Evolutionary conservation across 257 asterid genomes (phyloP).

Genomic region (Scutellaria baicalensis): DNA sequence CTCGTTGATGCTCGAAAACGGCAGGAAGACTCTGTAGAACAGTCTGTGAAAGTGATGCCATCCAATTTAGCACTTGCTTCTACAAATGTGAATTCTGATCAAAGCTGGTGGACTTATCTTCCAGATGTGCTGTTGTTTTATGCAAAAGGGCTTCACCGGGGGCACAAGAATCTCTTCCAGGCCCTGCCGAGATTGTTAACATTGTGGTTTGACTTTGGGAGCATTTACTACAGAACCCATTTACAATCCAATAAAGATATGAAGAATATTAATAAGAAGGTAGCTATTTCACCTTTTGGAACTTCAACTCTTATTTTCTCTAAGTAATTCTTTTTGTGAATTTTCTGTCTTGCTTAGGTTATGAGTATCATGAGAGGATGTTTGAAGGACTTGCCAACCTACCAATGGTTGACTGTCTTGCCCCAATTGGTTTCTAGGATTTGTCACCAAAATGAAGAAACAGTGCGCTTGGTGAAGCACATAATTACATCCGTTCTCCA

Average conservation of each 20-base stretch:
- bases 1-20: constrained; percentile 94
- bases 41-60: constrained; percentile 38
- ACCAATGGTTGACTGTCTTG: constrained; percentile 94
- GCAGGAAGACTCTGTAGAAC: constrained; percentile 67
- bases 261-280: constrained; percentile 62
- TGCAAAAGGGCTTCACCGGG: constrained; percentile 93
- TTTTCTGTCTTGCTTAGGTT: constrained; percentile 41
- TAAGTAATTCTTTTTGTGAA: not conserved
- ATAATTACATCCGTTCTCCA: constrained; percentile 83
- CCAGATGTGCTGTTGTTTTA: constrained; percentile 84
- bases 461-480: constrained; percentile 71
- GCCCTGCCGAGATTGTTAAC: constrained; percentile 96
- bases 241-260: constrained; percentile 57
- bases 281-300: constrained; percentile 23
- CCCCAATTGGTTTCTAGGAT: constrained; percentile 97
- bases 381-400: constrained; percentile 80
- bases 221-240: constrained; percentile 49
- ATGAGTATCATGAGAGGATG: constrained; percentile 92
- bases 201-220: constrained; percentile 92
- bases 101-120: constrained; percentile 79
- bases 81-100: constrained; percentile 48
- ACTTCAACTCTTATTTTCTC: constrained; percentile 9
- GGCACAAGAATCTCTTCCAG: constrained; percentile 92
- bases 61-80: constrained; percentile 47
- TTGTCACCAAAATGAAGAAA: constrained; percentile 95